Base-by-base conservation (phyloP, 352 stramenopile genomes). In the Pythium periplocum region DNA sequence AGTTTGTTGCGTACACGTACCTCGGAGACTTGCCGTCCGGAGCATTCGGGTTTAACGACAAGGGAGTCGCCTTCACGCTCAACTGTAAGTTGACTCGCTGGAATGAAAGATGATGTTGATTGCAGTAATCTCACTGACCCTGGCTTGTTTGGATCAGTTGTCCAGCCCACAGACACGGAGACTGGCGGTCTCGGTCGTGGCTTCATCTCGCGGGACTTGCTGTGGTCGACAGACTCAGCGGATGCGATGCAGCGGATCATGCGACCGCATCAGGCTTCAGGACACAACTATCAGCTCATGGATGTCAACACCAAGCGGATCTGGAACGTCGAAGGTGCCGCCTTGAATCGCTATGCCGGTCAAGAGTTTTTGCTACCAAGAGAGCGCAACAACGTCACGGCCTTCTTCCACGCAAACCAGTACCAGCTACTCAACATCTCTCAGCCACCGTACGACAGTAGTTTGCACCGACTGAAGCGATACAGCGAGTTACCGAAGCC, bases 261-360 rank as follows among this genome's bases (percentile, higher is more conserved):
- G 1, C 63, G 69, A 10, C 51, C 58, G 2, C 55, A 68, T 36
- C 77, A 90, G 61, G 75, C 75, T 35, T 67, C 77, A 9, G 80
- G 77, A 12, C 80, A 90, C 57, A 90, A 88, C 62, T 86, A 86
- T 56, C 80, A 90, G 70, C 63, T 90, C 49, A 87, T 90, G 80
- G 73, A 90, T 45, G 46, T 86, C 8, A 10, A 37, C 35, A 51
- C 43, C 17, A 53, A 51, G 4, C 64, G 74, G 9, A 68, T 87
- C 34, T 85, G 71, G 69, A 90, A 90, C 52, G 66, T 90, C 26
- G 80, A 90, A 52, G 75, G 75, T 4, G 80, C 80, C 9, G 83
- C 80, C 2, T 77, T 83, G 30, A 68, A 84, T 49, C 80, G 78
- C 35, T 55, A 78, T 31, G 58, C 61, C 4, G 57, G 82, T 17